Conservation (phyloP, 768 basidiomycete species). For the Boletus tomentosulus region DNA sequence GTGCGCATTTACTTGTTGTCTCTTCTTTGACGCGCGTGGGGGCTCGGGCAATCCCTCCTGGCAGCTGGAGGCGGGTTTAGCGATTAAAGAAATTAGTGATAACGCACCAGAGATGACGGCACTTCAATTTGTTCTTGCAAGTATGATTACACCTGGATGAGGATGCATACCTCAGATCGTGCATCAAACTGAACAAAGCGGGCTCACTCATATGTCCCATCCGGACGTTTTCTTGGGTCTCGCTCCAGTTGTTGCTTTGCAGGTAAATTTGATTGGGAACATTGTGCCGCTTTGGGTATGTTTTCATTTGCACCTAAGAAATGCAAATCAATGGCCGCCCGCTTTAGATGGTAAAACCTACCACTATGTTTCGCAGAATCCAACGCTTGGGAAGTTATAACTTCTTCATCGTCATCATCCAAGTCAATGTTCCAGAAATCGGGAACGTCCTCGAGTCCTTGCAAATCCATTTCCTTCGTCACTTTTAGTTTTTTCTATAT, state of each 20-base stretch:
- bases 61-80: conserved; percentile 48
- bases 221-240: conserved; percentile 42
- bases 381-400: conserved; percentile 18
- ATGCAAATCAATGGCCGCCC: not conserved
- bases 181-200: not conserved
- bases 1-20: conserved; percentile 19
- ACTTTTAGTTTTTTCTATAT: conserved; percentile 4
- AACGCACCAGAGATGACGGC: conserved; percentile 67
- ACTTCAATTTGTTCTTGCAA: conserved; percentile 74
- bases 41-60: conserved; percentile 63
- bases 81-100: not conserved
- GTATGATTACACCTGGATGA: conserved; percentile 65
- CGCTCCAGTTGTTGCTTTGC: conserved; percentile 3
- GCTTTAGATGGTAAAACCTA: conserved; percentile 5
- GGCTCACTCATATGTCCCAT: conserved; percentile 62
- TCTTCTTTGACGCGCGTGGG: conserved; percentile 37
- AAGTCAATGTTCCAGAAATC: conserved; percentile 59
- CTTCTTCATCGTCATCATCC: conserved; percentile 27
- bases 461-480: conserved; percentile 58
- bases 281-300: not conserved
- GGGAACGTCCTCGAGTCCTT: conserved; percentile 62
- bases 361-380: conserved; percentile 34
- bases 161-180: not conserved
- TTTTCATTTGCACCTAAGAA: conserved; percentile 1
- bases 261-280: conserved; percentile 1